Conservation (phyloP, 768 basidiomycete genomes). For the Leccinum rimulosum region DNA sequence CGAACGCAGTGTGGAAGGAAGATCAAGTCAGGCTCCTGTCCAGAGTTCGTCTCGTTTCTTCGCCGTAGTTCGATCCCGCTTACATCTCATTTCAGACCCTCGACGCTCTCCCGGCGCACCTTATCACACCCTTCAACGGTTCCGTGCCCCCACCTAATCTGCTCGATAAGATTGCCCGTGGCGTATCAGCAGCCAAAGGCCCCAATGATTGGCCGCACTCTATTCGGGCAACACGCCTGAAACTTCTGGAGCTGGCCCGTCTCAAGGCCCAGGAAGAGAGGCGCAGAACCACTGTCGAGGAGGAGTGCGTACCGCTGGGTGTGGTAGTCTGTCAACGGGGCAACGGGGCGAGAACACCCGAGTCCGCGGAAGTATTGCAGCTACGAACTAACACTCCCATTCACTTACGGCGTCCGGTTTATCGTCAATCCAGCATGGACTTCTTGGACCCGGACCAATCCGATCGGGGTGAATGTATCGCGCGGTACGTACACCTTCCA, state of each 20-base stretch:
- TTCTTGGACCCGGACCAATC: slow-evolving; percentile 58
- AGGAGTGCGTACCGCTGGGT: slow-evolving; percentile 37
- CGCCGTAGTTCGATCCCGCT: background rate
- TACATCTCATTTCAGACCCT: slow-evolving; percentile 48
- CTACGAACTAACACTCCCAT: slow-evolving; percentile 47
- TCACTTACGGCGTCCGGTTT: slow-evolving; percentile 53
- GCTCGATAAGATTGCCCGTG: slow-evolving; percentile 82
- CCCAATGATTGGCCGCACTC: slow-evolving; percentile 82
- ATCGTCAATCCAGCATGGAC: slow-evolving; percentile 86
- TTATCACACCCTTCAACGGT: slow-evolving; percentile 86
- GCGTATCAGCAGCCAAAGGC: slow-evolving; percentile 72
- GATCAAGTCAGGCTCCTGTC: slow-evolving; percentile 68
- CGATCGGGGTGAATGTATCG: slow-evolving; percentile 48
- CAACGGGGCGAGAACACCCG: slow-evolving; percentile 22
- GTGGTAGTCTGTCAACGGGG: slow-evolving; percentile 10
- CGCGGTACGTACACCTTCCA: slow-evolving; percentile 48
- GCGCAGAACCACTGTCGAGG: slow-evolving; percentile 43
- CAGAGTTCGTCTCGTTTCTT: slow-evolving; percentile 45
- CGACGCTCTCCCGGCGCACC: slow-evolving; percentile 77
- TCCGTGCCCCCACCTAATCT: slow-evolving; percentile 82
- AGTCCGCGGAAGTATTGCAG: slow-evolving; percentile 41
- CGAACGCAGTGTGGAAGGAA: slow-evolving; percentile 69
- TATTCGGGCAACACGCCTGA: slow-evolving; percentile 74
- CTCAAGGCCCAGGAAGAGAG: slow-evolving; percentile 53
- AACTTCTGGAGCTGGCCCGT: slow-evolving; percentile 78